A percentile compares a stretch with the other conserved stretches of the same genome.
phyloP scores from a whole-genome alignment of 2,329 filamentous ascomycete genomes.

The Pseudogymnoascus sp. region DNA sequence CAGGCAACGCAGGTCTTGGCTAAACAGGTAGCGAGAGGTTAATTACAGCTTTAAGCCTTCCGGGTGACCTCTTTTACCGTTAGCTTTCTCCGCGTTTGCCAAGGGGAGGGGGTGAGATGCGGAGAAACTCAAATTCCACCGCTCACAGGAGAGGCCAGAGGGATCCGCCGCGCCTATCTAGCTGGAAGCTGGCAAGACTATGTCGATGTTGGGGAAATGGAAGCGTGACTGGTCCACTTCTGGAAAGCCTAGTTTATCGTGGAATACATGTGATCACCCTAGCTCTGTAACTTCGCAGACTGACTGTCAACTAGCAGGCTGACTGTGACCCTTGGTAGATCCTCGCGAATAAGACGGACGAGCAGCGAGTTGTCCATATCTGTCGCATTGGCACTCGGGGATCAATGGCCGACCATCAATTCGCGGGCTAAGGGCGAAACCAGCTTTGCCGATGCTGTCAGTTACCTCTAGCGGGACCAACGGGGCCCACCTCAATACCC shows the following conservation, averaged over 20 bases:
- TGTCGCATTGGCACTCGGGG: no score
- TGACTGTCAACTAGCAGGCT: no score
- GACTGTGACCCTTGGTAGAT: not conserved
- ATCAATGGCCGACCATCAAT: not conserved
- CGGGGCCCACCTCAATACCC: not conserved
- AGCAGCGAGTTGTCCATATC: not conserved
- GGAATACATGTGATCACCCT: not conserved
- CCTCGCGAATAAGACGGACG: not conserved
- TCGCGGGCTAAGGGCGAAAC: not conserved
- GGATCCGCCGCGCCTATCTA: not conserved
- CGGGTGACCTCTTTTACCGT: not conserved
- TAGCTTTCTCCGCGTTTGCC: not conserved
- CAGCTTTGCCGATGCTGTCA: not conserved
- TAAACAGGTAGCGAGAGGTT: not conserved
- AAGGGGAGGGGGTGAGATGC: not conserved
- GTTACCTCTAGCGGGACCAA: not conserved
- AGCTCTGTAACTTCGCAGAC: not conserved
- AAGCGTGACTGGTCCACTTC: not conserved
- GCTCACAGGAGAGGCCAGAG: not conserved
- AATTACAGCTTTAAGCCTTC: slow-evolving; percentile 1
- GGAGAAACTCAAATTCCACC: not conserved
- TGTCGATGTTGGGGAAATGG: not conserved
- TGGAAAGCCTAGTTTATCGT: not conserved
- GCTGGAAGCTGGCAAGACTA: not conserved
- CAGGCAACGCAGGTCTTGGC: not conserved